Evolutionary conservation across 2,329 filamentous ascomycete species (phyloP).

Genomic region (Trichophyton benhamiae): DNA sequence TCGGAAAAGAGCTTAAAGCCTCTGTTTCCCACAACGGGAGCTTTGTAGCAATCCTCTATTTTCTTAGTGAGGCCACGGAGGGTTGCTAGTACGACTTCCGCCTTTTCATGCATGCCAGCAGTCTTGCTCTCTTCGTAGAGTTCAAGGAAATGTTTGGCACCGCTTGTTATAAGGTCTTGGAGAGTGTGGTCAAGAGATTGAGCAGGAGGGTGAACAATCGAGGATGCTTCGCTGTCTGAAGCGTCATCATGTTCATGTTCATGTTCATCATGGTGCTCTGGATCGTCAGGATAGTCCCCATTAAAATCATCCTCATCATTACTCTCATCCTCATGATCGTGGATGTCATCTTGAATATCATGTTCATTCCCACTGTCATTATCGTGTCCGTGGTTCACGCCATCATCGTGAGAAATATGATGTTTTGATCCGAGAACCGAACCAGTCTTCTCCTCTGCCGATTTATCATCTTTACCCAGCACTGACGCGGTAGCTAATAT

Average conservation of each 20-base stretch:
- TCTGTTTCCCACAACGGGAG: constrained; percentile 22
- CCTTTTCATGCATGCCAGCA: constrained; percentile 64
- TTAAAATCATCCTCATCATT: constrained; percentile 40
- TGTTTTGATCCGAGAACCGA: constrained; percentile 7
- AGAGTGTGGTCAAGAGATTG: constrained; percentile 39
- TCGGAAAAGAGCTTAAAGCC: constrained; percentile 59
- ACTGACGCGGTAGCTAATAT: constrained; percentile 52
- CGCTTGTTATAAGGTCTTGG: constrained; percentile 59
- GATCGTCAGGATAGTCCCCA: constrained; percentile 37
- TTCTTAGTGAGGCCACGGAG: constrained; percentile 60
- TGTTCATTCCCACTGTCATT: constrained; percentile 19
- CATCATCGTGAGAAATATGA: constrained; percentile 12
- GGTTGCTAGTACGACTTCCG: constrained; percentile 59
- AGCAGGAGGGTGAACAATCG: constrained; percentile 17
- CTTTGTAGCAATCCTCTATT: constrained; percentile 58
- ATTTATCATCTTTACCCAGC: constrained; percentile 10
- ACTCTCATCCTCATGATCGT: constrained; percentile 25
- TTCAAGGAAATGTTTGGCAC: constrained; percentile 73
- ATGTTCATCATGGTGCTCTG: constrained; percentile 24
- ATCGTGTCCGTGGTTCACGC: constrained; percentile 14
- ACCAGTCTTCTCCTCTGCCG: neutral
- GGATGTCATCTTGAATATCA: constrained; percentile 17
- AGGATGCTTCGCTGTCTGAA: constrained; percentile 57
- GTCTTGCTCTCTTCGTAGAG: constrained; percentile 67
- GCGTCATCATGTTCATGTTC: constrained; percentile 38